Percentiles rank a stretch among this genome's conserved stretches.
phyloP scores from a whole-genome alignment of 2,329 filamentous ascomycete genomes.

The Curvularia verruculosa region DNA sequence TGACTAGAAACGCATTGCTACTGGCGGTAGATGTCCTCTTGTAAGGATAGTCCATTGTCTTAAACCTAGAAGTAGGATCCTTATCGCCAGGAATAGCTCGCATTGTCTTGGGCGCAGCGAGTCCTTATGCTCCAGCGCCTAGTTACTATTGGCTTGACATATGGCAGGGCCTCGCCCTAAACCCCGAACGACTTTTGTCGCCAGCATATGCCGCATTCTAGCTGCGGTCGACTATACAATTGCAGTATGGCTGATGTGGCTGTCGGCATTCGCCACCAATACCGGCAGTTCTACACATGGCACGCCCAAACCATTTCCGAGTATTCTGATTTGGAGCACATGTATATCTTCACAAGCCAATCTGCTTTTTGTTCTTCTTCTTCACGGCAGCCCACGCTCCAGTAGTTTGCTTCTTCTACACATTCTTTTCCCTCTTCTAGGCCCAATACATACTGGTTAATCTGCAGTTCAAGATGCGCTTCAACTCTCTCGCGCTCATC shows the following conservation, averaged over 20 bases:
- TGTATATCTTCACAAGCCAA: background rate
- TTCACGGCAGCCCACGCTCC: background rate
- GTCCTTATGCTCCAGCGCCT: background rate
- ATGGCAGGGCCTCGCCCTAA: background rate
- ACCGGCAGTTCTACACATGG: slow-evolving; percentile 9
- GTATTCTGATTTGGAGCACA: background rate
- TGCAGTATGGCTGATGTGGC: slow-evolving; percentile 4
- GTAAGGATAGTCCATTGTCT: background rate
- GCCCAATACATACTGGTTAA: background rate
- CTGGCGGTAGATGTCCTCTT: background rate
- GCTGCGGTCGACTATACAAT: slow-evolving; percentile 5
- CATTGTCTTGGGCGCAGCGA: background rate
- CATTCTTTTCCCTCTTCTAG: background rate
- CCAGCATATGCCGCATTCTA: background rate
- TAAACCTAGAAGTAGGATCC: background rate
- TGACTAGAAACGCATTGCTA: background rate
- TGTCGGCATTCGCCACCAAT: slow-evolving; percentile 7
- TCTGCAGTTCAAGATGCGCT: slow-evolving; percentile 29
- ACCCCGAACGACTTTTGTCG: background rate
- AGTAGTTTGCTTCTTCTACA: background rate
- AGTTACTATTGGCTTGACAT: background rate
- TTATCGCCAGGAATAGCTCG: background rate
- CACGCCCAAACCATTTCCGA: background rate
- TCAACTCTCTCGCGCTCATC: slow-evolving; percentile 31
- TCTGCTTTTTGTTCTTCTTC: background rate